A percentile compares a stretch with the other conserved stretches of the same genome.
phyloP scores from a whole-genome alignment of 78 protist species.

The Dictyostelium firmibasis region DNA sequence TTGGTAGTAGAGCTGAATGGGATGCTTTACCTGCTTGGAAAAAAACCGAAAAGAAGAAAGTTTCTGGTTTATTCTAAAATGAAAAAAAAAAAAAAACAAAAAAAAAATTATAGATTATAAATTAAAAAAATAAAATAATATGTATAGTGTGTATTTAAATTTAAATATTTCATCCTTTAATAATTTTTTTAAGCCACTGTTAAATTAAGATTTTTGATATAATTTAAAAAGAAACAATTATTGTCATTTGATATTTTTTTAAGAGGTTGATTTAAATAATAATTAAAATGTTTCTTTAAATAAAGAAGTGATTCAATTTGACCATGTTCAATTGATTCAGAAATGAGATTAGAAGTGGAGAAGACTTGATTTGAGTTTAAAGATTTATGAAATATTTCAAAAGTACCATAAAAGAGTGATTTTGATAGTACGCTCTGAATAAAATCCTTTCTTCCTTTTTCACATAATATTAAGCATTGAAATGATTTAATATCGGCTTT shows the following conservation, averaged over 20 bases:
- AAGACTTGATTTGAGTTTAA: not conserved
- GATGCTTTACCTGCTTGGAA: conserved; percentile 67
- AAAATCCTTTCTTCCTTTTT: too few relatives aligned
- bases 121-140: not conserved
- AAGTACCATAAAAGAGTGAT: not conserved
- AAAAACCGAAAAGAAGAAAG: conserved; percentile 46
- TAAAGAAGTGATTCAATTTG: not conserved
- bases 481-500: not conserved
- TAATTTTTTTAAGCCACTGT: not conserved
- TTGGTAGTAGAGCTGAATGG: conserved; percentile 62
- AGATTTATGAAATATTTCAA: not conserved
- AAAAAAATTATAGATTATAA: not conserved
- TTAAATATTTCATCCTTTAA: not conserved
- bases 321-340: not conserved
- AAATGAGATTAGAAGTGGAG: not conserved
- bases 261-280: not conserved
- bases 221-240: not conserved
- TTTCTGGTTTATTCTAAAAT: not conserved
- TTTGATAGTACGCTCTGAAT: not conserved
- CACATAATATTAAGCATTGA: not conserved
- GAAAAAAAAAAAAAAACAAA: not conserved
- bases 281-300: not conserved
- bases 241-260: not conserved
- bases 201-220: not conserved
- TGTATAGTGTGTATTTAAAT: not conserved